Base-by-base conservation (phyloP, 139 green algal genomes). In the Micractinium conductrix region DNA sequence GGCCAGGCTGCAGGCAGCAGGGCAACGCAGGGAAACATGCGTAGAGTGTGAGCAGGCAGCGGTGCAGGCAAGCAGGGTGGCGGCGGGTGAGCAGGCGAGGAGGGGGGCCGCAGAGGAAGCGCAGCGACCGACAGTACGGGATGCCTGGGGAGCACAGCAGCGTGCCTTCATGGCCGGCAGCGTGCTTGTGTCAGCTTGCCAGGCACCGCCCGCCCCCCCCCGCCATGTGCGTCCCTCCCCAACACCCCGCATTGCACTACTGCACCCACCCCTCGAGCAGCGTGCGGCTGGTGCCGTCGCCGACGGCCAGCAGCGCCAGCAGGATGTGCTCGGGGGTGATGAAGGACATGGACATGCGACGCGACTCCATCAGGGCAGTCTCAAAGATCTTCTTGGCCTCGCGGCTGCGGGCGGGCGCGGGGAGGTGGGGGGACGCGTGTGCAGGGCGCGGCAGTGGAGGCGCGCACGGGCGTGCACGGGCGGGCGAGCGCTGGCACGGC, bases 281-380 rank as follows among this genome's bases (percentile, higher is more conserved):
- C 22, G 74, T 55, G 45, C 84, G 73, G 22, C 44, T 79, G 80
- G 44, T 88, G 76, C 17, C 78, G 73, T 94, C 88, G 0, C 58
- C 83, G 69, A 91, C 87, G 14, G 62, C 81, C 5, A 98, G 79
- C 78, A 99, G 80, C 4, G 94, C 95, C 43, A 98, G 80, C 44
- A 95, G 60, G 53, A 99, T 94, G 89, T 99, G 96, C 89, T 99
- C 96, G 14, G 97, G 95, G 4, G 91, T 88, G 44, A 99, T 97
- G 92, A 94, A 99, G 28, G 92, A 95, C 63, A 97, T 91, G 38
- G 90, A 90, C 73, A 92, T 86, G 79, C 89, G 88, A 75, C 91
- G 92, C 67, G 93, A 96, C 83, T 98, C 93, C 81, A 92, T 92
- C 70, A 96, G 88, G 21, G 96, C 95, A 16, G 79, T 84, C 83